phyloP scores from a whole-genome alignment of 495 filamentous ascomycete genomes.

The Umbilicaria muhlenbergii region DNA sequence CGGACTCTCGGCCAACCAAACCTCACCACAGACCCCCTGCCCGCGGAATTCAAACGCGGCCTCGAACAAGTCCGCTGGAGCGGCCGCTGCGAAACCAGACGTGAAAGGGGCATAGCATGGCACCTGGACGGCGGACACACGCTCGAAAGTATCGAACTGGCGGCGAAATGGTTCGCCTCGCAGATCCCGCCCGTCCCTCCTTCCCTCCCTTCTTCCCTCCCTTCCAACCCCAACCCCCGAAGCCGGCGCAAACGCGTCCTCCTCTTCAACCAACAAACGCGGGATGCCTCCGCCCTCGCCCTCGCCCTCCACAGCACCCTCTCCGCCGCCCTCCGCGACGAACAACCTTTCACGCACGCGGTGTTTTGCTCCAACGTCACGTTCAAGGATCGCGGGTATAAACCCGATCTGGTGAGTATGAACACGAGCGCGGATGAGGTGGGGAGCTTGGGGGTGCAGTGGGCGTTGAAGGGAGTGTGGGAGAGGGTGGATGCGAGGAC shows the following conservation, averaged over 20 bases:
- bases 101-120: constrained; percentile 58
- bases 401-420: constrained; percentile 60
- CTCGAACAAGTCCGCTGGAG: constrained; percentile 60
- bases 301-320: constrained; percentile 53
- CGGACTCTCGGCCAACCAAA: constrained; percentile 9
- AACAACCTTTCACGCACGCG: constrained; percentile 55
- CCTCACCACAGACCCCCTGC: constrained; percentile 24
- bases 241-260: constrained; percentile 36
- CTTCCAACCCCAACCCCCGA: background rate
- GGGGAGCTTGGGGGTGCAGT: constrained; percentile 56
- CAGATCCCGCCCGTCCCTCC: constrained; percentile 30
- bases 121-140: constrained; percentile 90
- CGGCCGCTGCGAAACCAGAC: constrained; percentile 69
- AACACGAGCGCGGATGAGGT: constrained; percentile 54
- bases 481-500: constrained; percentile 42
- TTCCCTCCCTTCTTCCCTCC: constrained; percentile 30
- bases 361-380: constrained; percentile 87
- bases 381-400: constrained; percentile 53
- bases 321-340: constrained; percentile 32
- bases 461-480: constrained; percentile 60
- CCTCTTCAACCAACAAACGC: constrained; percentile 92
- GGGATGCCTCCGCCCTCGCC: constrained; percentile 52
- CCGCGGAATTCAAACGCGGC: constrained; percentile 54
- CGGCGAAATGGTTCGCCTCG: constrained; percentile 65
- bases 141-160: constrained; percentile 66